Evolutionary conservation across 176 grass and related monocot genomes (phyloP), one percentile per base, ranked within the genome.

Genomic region (Eleusine indica): DNA sequence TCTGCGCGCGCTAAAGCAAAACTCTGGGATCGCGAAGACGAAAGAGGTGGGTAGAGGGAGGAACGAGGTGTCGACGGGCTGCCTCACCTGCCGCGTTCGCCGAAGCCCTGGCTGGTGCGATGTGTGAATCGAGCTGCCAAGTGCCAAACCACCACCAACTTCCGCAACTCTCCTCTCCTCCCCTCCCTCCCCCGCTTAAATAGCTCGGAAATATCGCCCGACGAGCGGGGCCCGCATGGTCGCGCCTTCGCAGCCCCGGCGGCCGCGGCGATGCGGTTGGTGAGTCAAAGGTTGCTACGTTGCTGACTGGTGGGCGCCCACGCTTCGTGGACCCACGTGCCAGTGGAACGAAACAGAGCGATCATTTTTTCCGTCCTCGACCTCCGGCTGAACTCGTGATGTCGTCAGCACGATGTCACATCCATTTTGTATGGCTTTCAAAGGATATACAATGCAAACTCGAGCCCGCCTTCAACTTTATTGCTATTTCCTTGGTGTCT

Each of bases 241-340:
- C 58, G 75, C 22, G 13, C 7, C 4, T 6, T 35, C 63, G 29
- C 63, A 35, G 58, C 58, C 63, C 32, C 30, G 65, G 65, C 66
- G 43, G 77, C 77, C 17, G 77, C 77, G 63, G 30, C 16, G 18
- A n/a, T 14, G 28, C 60, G 77, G 44, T 79, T 47, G 77, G 77
- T 51, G 29, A 15, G 77, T 52, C 65, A 22, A 37, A 35, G 7
- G 32, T 35, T 35, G 32, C 32, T 7, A 43, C 11, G 1, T 0
- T 46, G 10, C 63, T 67, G 77, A 68, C 60, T 5, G 54, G 60
- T 63, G 60, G 25, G 60, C 0, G 0, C 57, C 28, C 28, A 74
- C 71, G 15, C 41, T 7, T 44, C 7, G 5, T 44, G 42, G 44
- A 0, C 60, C 17, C 30, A 75, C 72, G 4, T 21, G 17, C 16